Evolutionary conservation across 345 rosid species (phyloP), one percentile per base, ranked within the genome.

Genomic region (Theobroma cacao): DNA sequence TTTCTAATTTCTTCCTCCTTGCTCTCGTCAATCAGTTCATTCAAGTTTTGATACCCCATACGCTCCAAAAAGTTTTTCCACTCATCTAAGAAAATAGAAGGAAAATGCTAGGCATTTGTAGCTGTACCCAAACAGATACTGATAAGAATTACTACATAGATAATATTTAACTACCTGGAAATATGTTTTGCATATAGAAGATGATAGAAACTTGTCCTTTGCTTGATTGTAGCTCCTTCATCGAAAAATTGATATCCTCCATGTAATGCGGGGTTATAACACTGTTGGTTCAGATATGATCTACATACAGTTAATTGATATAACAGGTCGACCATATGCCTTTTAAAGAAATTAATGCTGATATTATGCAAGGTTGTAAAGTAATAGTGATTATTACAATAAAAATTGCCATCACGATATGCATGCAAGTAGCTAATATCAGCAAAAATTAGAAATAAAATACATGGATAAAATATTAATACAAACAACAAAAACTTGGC

Each of bases 21-120:
- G 65, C 77, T 85, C 41, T 88, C 90, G 69, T 78, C 84, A 72
- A 85, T 88, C 18, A 86, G 66, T 72, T 69, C 86, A 67, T 93
- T 89, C 64, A 83, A 65, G 82, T 81, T 83, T 60, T 87, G 92
- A 79, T 84, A 86, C 52, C 90, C 94, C 93, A 91, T 86, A 20
- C 99, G 89, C 85, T 95, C 97, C 85, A 87, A 81, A 84, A 93
- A 95, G 86, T 93, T 95, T 80, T 89, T 89, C 98, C 95, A 95
- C 79, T 93, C 99, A 85, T 95, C 99, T 95, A 77, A 77, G 53
- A 70, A 53, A 43, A 77, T 22, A 71, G 14, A 79, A 61, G 48
- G 55, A 63, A 77, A 36, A n/a, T 14, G 65, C 40, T 24, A 77
- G 20, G 3, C 30, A 66, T 2, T 33, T 69, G 50, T 66, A 81